phyloP scores from a whole-genome alignment of 108 stramenopile species.

The Cyclotella cryptica region DNA sequence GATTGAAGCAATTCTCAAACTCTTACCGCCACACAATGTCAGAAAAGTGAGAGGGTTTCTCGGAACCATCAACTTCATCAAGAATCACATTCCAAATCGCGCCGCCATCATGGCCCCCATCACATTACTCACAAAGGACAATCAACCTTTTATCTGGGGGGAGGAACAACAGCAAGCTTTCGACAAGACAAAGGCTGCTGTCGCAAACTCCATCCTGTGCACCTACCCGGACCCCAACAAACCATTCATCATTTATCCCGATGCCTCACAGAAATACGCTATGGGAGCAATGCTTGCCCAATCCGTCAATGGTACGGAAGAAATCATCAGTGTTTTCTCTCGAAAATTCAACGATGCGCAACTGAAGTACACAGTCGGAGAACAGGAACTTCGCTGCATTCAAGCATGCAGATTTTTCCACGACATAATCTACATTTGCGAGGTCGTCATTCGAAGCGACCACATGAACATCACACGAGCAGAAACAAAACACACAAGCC shows the following conservation, averaged over 20 bases:
- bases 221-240: slow-evolving; percentile 48
- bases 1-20: slow-evolving; percentile 28
- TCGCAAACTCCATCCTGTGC: slow-evolving; percentile 11
- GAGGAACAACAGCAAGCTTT: slow-evolving; percentile 13
- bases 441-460: slow-evolving; percentile 7
- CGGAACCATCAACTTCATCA: slow-evolving; percentile 45
- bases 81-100: slow-evolving; percentile 32
- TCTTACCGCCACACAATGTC: slow-evolving; percentile 20
- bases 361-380: slow-evolving; percentile 45
- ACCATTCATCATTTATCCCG: slow-evolving; percentile 50
- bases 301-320: slow-evolving; percentile 16
- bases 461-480: slow-evolving; percentile 14
- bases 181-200: neutral
- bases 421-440: slow-evolving; percentile 23
- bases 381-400: slow-evolving; percentile 48
- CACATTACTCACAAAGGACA: slow-evolving; percentile 21
- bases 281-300: slow-evolving; percentile 54
- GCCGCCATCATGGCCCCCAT: slow-evolving; percentile 41
- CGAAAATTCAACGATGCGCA: slow-evolving; percentile 49
- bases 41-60: slow-evolving; percentile 41
- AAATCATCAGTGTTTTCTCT: slow-evolving; percentile 22
- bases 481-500: slow-evolving; percentile 6
- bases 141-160: slow-evolving; percentile 10
- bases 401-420: slow-evolving; percentile 19
- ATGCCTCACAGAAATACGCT: slow-evolving; percentile 42